Conservation (phyloP, 805 yeast species). For the Candida argentea region DNA sequence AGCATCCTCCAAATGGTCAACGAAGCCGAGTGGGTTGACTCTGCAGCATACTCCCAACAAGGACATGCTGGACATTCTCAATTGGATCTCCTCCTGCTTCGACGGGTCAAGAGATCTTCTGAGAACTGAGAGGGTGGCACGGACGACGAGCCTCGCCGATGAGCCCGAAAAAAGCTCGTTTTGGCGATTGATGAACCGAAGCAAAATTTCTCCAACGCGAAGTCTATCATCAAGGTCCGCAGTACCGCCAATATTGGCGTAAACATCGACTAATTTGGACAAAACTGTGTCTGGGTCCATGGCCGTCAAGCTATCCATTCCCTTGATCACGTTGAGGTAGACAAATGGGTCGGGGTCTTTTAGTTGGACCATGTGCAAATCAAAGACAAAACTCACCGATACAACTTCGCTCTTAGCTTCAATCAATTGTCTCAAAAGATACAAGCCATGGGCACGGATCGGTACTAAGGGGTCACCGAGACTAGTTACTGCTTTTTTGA, state of each 20-base stretch:
- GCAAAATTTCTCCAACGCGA: slow-evolving; percentile 72
- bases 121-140: slow-evolving; percentile 31
- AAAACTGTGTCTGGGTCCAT: slow-evolving; percentile 28
- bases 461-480: slow-evolving; percentile 76
- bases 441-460: slow-evolving; percentile 77
- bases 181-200: slow-evolving; percentile 43
- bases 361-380: slow-evolving; percentile 53
- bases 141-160: slow-evolving; percentile 32
- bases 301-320: slow-evolving; percentile 52
- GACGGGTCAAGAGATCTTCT: slow-evolving; percentile 13
- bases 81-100: slow-evolving; percentile 39
- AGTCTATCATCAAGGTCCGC: slow-evolving; percentile 55
- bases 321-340: slow-evolving; percentile 76
- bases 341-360: slow-evolving; percentile 80
- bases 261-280: slow-evolving; percentile 27
- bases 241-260: slow-evolving; percentile 14
- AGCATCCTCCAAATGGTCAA: slow-evolving; percentile 39
- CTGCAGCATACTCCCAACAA: slow-evolving; percentile 65
- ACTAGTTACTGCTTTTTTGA: slow-evolving; percentile 54
- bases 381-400: slow-evolving; percentile 42
- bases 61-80: slow-evolving; percentile 84
- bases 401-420: slow-evolving; percentile 41
- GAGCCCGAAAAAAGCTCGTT: slow-evolving; percentile 40
- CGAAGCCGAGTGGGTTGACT: slow-evolving; percentile 45
- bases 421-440: slow-evolving; percentile 47